Conservation (phyloP, 1,284 basidiomycete genomes). For the Albatrellus sp. region DNA sequence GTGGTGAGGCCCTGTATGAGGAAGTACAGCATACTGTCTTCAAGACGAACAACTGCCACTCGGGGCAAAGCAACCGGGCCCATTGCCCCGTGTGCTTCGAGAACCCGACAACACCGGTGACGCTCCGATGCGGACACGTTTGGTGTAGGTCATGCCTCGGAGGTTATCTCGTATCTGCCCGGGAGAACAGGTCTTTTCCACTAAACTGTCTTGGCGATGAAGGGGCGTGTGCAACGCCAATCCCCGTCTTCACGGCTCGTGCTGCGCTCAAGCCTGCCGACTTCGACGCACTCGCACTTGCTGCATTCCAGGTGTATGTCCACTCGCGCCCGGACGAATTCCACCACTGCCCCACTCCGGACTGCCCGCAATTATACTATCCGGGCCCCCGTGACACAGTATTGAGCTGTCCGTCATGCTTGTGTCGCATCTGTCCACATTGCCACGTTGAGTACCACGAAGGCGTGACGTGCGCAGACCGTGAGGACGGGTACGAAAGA, state of each 20-base stretch:
- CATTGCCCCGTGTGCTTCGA: conserved; percentile 52
- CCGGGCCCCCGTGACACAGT: conserved; percentile 32
- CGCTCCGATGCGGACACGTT: conserved; percentile 46
- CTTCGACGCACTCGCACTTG: conserved; percentile 39
- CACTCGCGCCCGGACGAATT: conserved; percentile 45
- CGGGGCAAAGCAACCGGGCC: conserved; percentile 7
- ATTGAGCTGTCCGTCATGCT: conserved; percentile 61
- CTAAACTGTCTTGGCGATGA: conserved; percentile 51
- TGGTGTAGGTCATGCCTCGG: conserved; percentile 53
- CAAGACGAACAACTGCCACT: conserved; percentile 19
- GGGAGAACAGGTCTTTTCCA: conserved; percentile 52
- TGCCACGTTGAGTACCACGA: conserved; percentile 61
- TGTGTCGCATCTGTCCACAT: conserved; percentile 50
- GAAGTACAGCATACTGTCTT: conserved; percentile 27
- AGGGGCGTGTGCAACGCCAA: conserved; percentile 36
- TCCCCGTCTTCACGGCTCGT: conserved; percentile 39
- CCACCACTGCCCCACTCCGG: conserved; percentile 61
- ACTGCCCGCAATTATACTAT: conserved; percentile 62
- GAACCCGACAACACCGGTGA: conserved; percentile 34
- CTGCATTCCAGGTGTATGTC: conserved; percentile 45
- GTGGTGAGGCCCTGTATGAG: conserved; percentile 23
- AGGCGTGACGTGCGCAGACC: conserved; percentile 44
- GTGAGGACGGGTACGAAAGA: conserved; percentile 35
- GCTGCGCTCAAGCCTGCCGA: conserved; percentile 34
- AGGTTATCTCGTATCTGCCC: conserved; percentile 41